Conservation (phyloP, 2,329 filamentous ascomycete genomes). For the Epichloe brachyelytri region DNA sequence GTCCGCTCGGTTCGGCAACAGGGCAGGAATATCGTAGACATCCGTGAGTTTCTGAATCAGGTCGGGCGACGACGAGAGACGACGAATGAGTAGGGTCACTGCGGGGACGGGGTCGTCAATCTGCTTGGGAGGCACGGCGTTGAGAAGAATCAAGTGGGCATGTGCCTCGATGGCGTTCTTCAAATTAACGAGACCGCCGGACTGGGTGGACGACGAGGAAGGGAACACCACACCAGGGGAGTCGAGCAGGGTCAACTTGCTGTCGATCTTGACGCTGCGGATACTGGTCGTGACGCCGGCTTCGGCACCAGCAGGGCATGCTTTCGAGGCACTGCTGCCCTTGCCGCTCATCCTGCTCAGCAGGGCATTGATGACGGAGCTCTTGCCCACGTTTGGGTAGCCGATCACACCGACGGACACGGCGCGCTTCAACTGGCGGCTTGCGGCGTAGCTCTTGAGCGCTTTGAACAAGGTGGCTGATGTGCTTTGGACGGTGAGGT, state of each 20-base stretch:
- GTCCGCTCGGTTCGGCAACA: conserved; percentile 51
- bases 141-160: conserved; percentile 75
- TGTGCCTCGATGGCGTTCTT: conserved; percentile 60
- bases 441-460: conserved; percentile 76
- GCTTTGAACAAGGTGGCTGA: conserved; percentile 76
- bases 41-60: conserved; percentile 68
- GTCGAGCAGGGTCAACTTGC: conserved; percentile 84
- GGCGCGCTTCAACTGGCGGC: conserved; percentile 74
- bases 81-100: conserved; percentile 69
- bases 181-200: conserved; percentile 31
- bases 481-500: conserved; percentile 75
- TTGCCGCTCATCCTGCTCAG: conserved; percentile 62
- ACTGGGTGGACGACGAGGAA: conserved; percentile 34
- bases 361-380: conserved; percentile 89
- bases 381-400: conserved; percentile 94
- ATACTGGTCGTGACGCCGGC: conserved; percentile 84
- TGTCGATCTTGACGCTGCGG: conserved; percentile 85
- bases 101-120: conserved; percentile 87
- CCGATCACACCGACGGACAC: conserved; percentile 88
- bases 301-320: conserved; percentile 81
- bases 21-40: conserved; percentile 72
- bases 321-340: conserved; percentile 40
- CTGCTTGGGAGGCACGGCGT: conserved; percentile 84
- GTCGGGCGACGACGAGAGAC: conserved; percentile 59
- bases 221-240: conserved; percentile 94